Evolutionary conservation across 176 grass and related monocot genomes (phyloP).

Genomic region (Zoysia japonica): DNA sequence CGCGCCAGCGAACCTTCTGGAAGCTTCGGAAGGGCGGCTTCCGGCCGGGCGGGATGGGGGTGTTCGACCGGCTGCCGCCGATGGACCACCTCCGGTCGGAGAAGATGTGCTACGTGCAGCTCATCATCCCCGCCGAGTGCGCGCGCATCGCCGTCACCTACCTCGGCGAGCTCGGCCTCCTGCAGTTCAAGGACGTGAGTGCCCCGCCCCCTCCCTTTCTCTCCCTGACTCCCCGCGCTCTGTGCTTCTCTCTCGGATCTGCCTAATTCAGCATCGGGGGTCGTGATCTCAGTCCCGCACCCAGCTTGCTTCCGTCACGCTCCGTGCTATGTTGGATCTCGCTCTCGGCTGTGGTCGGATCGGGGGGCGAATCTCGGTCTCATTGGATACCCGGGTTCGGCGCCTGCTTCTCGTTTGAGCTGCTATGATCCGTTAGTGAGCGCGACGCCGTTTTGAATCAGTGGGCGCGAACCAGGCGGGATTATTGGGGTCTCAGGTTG

Average conservation of each 20-base stretch:
- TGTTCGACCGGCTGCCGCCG: slow-evolving; percentile 77
- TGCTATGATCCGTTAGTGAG: slow-evolving; percentile 10
- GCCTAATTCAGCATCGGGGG: slow-evolving; percentile 29
- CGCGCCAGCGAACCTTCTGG: slow-evolving; percentile 40
- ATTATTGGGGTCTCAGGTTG: neutral
- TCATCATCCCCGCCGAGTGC: slow-evolving; percentile 94
- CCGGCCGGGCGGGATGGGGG: slow-evolving; percentile 59
- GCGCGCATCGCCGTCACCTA: slow-evolving; percentile 85
- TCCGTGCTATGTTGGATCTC: slow-evolving; percentile 39
- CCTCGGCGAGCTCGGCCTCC: slow-evolving; percentile 92
- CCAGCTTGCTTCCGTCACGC: neutral
- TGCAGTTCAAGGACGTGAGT: slow-evolving; percentile 99
- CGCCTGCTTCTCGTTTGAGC: slow-evolving; percentile 27
- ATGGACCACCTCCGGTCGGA: slow-evolving; percentile 98
- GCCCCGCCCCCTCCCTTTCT: neutral
- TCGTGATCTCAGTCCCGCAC: slow-evolving; percentile 24
- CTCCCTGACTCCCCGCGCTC: slow-evolving; percentile 1
- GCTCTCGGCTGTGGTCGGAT: neutral
- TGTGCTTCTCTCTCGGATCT: slow-evolving; percentile 28
- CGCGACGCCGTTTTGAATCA: slow-evolving; percentile 6
- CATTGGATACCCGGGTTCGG: slow-evolving; percentile 31
- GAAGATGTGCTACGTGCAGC: slow-evolving; percentile 97
- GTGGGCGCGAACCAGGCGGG: neutral
- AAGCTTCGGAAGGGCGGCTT: slow-evolving; percentile 40
- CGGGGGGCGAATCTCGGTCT: neutral